Conservation (phyloP, 305 asterid species). For the Fraxinus latifolia region DNA sequence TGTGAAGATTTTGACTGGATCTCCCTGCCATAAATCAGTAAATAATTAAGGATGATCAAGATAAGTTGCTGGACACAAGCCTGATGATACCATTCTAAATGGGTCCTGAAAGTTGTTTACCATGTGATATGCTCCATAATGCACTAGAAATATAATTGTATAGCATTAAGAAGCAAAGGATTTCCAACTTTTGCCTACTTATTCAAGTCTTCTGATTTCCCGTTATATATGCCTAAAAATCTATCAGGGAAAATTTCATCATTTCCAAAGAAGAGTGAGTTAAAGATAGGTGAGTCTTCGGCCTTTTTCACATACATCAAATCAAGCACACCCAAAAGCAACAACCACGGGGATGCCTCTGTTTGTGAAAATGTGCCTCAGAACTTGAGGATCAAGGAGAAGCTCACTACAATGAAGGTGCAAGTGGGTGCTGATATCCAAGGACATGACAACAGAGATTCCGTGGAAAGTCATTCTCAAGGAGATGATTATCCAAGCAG, state of each 20-base stretch:
- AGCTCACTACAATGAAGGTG: slow-evolving; percentile 24
- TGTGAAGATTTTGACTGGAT: not conserved
- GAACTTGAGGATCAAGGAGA: slow-evolving; percentile 31
- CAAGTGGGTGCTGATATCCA: slow-evolving; percentile 35
- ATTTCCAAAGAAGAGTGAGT: slow-evolving; percentile 60
- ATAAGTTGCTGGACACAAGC: not conserved
- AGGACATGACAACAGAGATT: slow-evolving; percentile 28
- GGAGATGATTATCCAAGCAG: slow-evolving; percentile 52
- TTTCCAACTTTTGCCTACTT: not conserved
- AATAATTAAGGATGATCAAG: not conserved
- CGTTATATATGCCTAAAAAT: slow-evolving; percentile 3
- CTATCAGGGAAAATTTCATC: slow-evolving; percentile 51
- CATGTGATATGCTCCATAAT: not conserved
- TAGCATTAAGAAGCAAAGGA: not conserved
- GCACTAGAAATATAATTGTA: not conserved
- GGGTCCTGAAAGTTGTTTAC: not conserved
- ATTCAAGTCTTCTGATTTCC: not conserved
- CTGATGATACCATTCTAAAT: not conserved
- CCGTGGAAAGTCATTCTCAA: slow-evolving; percentile 35
- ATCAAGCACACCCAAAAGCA: slow-evolving; percentile 51
- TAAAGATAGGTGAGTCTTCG: slow-evolving; percentile 86
- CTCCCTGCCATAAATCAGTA: not conserved
- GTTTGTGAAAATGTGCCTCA: slow-evolving; percentile 32
- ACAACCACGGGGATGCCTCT: slow-evolving; percentile 32
- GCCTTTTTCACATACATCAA: slow-evolving; percentile 93